These are phyloP conservation scores for Carex sylvatica DNA, from an alignment of 202 grass and related monocot species.

Conservation along the genomic window DNA sequence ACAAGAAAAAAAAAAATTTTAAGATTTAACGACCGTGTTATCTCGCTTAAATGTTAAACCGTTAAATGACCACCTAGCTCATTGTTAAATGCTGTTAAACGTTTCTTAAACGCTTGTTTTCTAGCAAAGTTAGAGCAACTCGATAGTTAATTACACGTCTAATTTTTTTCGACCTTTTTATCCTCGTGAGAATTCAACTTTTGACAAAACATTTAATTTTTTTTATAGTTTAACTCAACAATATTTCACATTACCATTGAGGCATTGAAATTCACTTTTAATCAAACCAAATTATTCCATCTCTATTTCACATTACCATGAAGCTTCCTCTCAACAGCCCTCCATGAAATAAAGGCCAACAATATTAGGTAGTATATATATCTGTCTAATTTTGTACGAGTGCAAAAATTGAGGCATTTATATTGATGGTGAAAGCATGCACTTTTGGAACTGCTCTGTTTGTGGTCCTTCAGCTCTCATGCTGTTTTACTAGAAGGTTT, in stretches of 20 bases:
- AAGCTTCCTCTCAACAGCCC: background rate
- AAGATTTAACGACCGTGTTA: no score
- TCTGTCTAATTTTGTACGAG: conserved; percentile 11
- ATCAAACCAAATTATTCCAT: no score
- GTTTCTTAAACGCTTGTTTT: background rate
- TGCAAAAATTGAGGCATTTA: background rate
- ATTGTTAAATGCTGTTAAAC: no score
- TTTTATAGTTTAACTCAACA: background rate
- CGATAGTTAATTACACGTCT: background rate
- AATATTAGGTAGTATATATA: conserved; percentile 16
- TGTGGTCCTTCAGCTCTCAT: conserved; percentile 14
- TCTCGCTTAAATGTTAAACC: no score
- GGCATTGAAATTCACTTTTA: no score
- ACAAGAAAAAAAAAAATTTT: no score
- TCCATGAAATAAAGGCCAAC: conserved; percentile 13
- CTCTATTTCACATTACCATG: no score
- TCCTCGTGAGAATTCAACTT: background rate
- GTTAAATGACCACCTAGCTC: no score
- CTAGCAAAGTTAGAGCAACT: background rate
- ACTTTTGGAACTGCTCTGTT: conserved; percentile 2
- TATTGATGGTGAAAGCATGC: conserved; percentile 6
- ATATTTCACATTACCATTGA: background rate
- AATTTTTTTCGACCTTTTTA: background rate
- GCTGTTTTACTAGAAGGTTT: background rate
- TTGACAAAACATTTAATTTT: background rate